Evolutionary conservation across 192 early-diverging fungal genomes (phyloP).

Genomic region (Backusella westeae): DNA sequence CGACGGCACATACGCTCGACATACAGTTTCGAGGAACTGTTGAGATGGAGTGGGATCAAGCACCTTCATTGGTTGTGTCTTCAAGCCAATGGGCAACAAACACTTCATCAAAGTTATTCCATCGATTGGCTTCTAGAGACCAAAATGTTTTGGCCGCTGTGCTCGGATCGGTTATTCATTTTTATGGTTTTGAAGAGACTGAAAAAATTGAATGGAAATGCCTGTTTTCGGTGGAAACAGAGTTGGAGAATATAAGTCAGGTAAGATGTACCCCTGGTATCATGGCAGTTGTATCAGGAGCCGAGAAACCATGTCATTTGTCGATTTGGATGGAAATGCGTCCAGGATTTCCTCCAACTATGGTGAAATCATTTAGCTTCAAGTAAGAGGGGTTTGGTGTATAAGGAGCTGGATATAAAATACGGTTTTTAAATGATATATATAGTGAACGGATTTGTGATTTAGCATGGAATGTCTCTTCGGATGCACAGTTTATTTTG

Average conservation of each 20-base stretch:
- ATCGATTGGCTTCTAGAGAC: background rate
- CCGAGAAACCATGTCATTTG: background rate
- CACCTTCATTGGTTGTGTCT: background rate
- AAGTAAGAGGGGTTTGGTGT: constrained; percentile 8
- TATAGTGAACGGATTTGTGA: constrained; percentile 51
- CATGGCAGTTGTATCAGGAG: background rate
- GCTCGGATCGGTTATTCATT: background rate
- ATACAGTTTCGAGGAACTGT: background rate
- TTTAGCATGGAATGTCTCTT: constrained; percentile 73
- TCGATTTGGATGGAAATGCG: constrained; percentile 36
- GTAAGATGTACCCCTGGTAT: background rate
- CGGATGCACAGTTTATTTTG: constrained; percentile 70
- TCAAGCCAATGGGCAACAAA: constrained; percentile 8
- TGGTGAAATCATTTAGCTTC: constrained; percentile 14
- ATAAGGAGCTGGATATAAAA: background rate
- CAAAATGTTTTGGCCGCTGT: background rate
- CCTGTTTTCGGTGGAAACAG: constrained; percentile 8
- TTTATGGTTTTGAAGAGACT: constrained; percentile 1
- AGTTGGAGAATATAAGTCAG: background rate
- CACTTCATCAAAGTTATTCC: constrained; percentile 10
- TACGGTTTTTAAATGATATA: background rate
- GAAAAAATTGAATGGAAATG: background rate
- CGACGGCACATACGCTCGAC: background rate
- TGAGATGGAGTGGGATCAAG: background rate
- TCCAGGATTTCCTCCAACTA: background rate